Base-by-base conservation (phyloP, 2,329 filamentous ascomycete species). In the Penicillium expansum region DNA sequence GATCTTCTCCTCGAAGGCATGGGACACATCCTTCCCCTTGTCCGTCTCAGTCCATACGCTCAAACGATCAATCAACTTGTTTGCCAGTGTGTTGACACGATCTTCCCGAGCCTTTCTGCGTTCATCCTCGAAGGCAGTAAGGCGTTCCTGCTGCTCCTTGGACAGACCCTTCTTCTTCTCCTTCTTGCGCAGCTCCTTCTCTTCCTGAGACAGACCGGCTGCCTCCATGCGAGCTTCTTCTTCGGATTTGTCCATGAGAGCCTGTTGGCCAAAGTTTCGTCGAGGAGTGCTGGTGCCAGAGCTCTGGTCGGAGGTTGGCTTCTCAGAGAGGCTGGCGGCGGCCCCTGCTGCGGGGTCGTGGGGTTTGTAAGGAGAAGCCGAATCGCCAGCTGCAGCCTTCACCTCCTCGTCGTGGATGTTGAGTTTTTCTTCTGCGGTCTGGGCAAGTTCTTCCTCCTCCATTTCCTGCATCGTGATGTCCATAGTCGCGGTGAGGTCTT, bases 41-140 rank as follows among this genome's bases (percentile, higher is more conserved):
- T 97, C 94, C 4, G 93, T 97, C 80, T 99, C 94, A 6, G 94
- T 97, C 93, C 92, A 97, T 41, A 97, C 86, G 63, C 88, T 92
- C 70, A 97, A 85, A 57, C 92, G 89, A 74, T 97, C 91, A 58
- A 94, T 79, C 24, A 99, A 83, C 78, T 97, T 97, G 73, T 86
- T 86, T 13, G 86, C 82, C 16, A 99, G 83, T 7, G 86, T 94
- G 58, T 91, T 86, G 27, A 99, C 90, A 59, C 94, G 90, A 76
- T 99, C 92, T 71, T 97, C 86, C 42, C 94, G 89, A 61, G 95
- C 86, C 65, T 83, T 85, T 59, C 87, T 86, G 22, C 94, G 87
- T 79, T 99, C 93, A 63, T 86, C 82, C 72, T 99, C 94, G 69
- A 92, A 93, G 3, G 91, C 92, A 4, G 87, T 87, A 32, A 99